Evolutionary conservation across 805 yeast species (phyloP), one percentile per base, ranked within the genome.

Genomic region (Brettanomyces nanus): DNA sequence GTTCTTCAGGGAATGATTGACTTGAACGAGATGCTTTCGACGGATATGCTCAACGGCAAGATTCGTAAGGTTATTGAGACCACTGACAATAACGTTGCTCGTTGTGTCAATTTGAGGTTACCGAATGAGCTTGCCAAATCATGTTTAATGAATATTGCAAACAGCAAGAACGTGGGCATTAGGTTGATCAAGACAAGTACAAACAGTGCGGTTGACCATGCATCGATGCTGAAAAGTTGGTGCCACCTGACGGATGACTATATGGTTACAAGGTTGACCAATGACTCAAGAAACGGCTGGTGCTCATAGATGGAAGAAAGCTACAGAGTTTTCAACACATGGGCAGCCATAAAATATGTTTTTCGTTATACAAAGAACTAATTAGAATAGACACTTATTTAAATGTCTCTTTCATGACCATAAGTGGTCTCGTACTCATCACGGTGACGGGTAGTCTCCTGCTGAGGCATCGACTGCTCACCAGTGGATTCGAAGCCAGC

Each of bases 221-320:
- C 28, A n/a, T 28, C 40, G n/a, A 44, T 45, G 14, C 33, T 51
- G 13, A 47, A 44, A 15, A 42, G 41, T 27, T 56, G 61, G 61
- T 42, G 52, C 25, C 14, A 49, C 14, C 33, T 40, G n/a, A 26
- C 49, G 11, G 42, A 45, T 31, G 43, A 37, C 1, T 52, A 38
- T 39, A 39, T 53, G 27, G 33, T 43, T 1, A 18, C 36, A 5
- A 42, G 39, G 10, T 38, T 45, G 10, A 40, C 47, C 2, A 48
- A 38, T 18, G 58, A 55, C n/a, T 54, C 49, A 22, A 34, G 45
- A 6, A 43, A 45, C 33, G 61, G 61, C 4, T 56, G 61, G 60
- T 22, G 17, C n/a, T 9, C n/a, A n/a, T n/a, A n/a, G n/a, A n/a
- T n/a, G n/a, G n/a, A n/a, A n/a, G n/a, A n/a, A n/a, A n/a, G n/a